Conservation (phyloP, 2,329 filamentous ascomycete genomes). For the Gremmenia infestans region DNA sequence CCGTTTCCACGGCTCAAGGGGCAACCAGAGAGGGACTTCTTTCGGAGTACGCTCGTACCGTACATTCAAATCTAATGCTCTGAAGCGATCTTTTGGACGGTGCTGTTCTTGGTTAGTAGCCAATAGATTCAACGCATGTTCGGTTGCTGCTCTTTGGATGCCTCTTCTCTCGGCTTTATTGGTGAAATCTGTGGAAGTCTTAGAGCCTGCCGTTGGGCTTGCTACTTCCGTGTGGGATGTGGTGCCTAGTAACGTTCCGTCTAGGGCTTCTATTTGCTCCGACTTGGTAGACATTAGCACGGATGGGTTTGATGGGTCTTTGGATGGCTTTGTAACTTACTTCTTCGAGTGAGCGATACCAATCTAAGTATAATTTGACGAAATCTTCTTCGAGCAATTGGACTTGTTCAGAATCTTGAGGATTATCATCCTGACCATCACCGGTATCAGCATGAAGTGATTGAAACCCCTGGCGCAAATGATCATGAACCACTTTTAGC, state of each 20-base stretch:
- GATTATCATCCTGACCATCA: too few relatives aligned
- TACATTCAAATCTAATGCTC: constrained; percentile 15
- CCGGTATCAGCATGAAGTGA: too few relatives aligned
- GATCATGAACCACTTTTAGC: too few relatives aligned
- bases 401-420: not conserved
- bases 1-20: constrained; percentile 22
- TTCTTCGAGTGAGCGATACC: not conserved
- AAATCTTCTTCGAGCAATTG: constrained; percentile 3
- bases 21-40: constrained; percentile 22
- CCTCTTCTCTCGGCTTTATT: constrained; percentile 25
- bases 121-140: constrained; percentile 24
- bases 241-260: too few relatives aligned
- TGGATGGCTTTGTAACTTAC: not conserved
- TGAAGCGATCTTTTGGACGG: constrained; percentile 24
- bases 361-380: constrained; percentile 2
- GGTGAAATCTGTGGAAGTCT: constrained; percentile 16
- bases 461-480: too few relatives aligned
- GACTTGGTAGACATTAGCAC: not conserved
- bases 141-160: constrained; percentile 25
- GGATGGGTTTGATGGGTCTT: not conserved
- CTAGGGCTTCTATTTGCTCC: not conserved
- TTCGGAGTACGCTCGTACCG: constrained; percentile 2
- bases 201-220: not conserved
- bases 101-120: constrained; percentile 28
- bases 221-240: not conserved